Base-by-base conservation (phyloP, 768 basidiomycete species). In the Lentinula sp. region DNA sequence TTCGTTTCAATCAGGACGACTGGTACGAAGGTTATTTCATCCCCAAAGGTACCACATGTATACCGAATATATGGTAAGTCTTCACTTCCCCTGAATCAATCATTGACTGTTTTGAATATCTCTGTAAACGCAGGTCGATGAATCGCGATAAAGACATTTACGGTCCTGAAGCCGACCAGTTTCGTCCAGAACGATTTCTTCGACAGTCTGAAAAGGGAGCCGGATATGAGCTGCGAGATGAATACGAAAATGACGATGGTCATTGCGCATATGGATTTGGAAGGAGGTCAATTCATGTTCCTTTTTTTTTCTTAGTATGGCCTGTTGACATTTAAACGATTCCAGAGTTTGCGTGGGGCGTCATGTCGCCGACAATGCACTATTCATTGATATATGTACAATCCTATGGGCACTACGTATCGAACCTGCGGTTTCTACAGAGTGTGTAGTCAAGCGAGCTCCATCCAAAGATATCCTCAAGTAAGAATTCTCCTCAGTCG, bases 1-100 rank as follows among this genome's bases (percentile, higher is more conserved):
- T 31, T 8, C n/a, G 9, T 10, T 32, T 46, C 15, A 7, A 9
- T 2, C 31, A 49, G 50, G 50, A 60, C 28, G 59, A 60, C 11
- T 60, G 50, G 49, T 60, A 60, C n/a, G 28, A 60, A 28, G 59
- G 37, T 6, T 43, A 60, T 13, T 60, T 60, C 3, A 60, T 60
- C 7, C 59, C 58, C 6, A 51, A 48, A 35, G 59, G 50, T 6
- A 53, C 59, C 3, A 10, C 28, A 5, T 51, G 48, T 10, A 52
- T 60, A 15, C 35, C 59, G 4, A 60, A 60, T 31, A 15, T 60
- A 5, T 51, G 48, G 59, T 39, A 52, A 21, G 57, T 8, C 37
- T 13, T 15, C 16, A 11, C 15, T 56, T 56, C 8, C 4, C 11
- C 10, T 55, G 4, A 10, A 16, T 40, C 9, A 55, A 21, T 37